A percentile compares a stretch with the other conserved stretches of the same genome.
phyloP scores from a whole-genome alignment of 2,329 filamentous ascomycete genomes.

The Sclerotinia spermophila region DNA sequence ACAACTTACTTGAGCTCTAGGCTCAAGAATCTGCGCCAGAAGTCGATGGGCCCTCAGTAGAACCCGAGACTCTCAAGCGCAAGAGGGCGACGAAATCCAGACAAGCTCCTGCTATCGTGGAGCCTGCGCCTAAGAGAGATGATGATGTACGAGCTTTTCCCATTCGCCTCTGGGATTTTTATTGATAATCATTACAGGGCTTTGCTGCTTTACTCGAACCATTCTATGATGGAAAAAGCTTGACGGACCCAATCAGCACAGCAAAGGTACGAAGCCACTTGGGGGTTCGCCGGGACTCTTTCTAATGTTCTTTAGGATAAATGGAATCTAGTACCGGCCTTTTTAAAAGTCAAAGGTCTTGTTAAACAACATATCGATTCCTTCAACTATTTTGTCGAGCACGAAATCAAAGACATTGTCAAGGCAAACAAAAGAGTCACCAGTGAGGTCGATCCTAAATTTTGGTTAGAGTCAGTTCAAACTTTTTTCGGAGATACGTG shows the following conservation, averaged over 20 bases:
- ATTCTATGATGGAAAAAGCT: conserved; percentile 64
- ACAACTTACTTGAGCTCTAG: conserved; percentile 2
- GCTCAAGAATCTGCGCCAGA: conserved; percentile 7
- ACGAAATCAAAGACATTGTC: conserved; percentile 95
- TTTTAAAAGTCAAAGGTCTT: conserved; percentile 91
- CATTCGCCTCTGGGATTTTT: neutral
- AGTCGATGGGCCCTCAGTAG: conserved; percentile 13
- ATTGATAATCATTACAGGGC: conserved; percentile 34
- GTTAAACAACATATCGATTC: conserved; percentile 90
- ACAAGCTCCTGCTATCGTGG: conserved; percentile 20
- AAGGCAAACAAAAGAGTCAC: conserved; percentile 83
- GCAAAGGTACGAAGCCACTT: conserved; percentile 41
- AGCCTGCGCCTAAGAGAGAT: conserved; percentile 21
- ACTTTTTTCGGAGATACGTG: neutral
- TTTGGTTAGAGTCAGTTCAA: conserved; percentile 68
- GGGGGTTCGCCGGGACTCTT: neutral
- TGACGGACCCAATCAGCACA: conserved; percentile 67
- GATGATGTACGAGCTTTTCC: conserved; percentile 30
- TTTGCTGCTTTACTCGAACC: conserved; percentile 65
- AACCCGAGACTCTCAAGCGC: conserved; percentile 30
- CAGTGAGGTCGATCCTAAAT: conserved; percentile 88
- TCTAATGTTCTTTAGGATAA: conserved; percentile 68
- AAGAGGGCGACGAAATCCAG: conserved; percentile 24
- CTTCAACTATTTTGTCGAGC: conserved; percentile 97
- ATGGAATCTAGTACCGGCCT: conserved; percentile 95